Evolutionary conservation across 352 stramenopile genomes (phyloP).

Genomic region (Saprolegnia diclina): DNA sequence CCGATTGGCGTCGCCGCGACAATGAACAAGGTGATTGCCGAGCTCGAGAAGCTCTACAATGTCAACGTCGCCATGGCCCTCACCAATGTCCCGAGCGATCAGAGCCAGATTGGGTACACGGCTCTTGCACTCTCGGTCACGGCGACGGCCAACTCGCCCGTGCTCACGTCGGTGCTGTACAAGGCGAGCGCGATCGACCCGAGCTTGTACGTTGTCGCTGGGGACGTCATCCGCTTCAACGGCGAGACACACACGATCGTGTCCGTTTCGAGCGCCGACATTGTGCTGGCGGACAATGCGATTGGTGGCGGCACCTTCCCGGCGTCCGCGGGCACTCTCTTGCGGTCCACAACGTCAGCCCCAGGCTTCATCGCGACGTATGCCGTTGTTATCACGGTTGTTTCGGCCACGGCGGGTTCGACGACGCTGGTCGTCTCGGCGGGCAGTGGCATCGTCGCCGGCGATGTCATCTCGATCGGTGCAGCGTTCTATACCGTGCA

Average conservation of each 20-base stretch:
- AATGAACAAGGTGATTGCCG: slow-evolving; percentile 60
- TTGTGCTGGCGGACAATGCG: slow-evolving; percentile 12
- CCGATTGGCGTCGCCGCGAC: slow-evolving; percentile 54
- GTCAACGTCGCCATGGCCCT: slow-evolving; percentile 61
- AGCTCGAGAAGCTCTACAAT: slow-evolving; percentile 55
- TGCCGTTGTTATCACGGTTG: neutral
- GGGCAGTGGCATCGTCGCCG: neutral
- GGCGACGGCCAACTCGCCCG: slow-evolving; percentile 30
- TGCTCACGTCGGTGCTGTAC: slow-evolving; percentile 44
- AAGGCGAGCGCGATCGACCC: slow-evolving; percentile 46
- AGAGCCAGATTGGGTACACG: slow-evolving; percentile 50
- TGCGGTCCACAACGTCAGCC: slow-evolving; percentile 9
- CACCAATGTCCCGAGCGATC: slow-evolving; percentile 35
- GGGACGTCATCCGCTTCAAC: slow-evolving; percentile 46
- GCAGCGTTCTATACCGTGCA: slow-evolving; percentile 5
- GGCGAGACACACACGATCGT: slow-evolving; percentile 34
- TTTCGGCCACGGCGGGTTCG: slow-evolving; percentile 2
- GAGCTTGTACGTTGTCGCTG: slow-evolving; percentile 52
- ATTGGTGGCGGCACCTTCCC: neutral
- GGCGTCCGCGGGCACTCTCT: slow-evolving; percentile 6
- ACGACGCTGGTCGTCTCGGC: neutral
- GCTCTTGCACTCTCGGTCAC: slow-evolving; percentile 42
- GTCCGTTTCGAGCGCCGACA: slow-evolving; percentile 7
- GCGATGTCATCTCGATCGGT: slow-evolving; percentile 16
- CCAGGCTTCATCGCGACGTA: slow-evolving; percentile 5